Percentiles rank a stretch among this genome's conserved stretches.
These are phyloP conservation scores for Aeschynomene evenia DNA, from an alignment of 306 rosid species.

Conservation along the genomic window DNA sequence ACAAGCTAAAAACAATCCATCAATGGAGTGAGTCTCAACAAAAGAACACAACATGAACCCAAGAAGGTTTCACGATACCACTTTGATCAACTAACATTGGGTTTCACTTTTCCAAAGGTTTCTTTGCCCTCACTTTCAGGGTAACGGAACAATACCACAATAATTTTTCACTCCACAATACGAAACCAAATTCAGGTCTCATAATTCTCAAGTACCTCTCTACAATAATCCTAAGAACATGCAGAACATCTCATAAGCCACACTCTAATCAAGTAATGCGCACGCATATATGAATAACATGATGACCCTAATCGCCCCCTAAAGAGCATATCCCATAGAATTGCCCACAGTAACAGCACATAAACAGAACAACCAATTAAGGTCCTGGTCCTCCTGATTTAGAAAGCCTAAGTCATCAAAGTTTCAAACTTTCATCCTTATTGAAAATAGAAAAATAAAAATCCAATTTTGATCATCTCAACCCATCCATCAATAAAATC, in stretches of 20 bases:
- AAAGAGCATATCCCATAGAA: constrained; percentile 15
- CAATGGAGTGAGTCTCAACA: neutral
- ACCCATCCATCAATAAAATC: too few species aligned
- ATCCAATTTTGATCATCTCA: neutral
- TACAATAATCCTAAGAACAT: constrained; percentile 20
- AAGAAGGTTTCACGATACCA: neutral
- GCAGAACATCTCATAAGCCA: neutral
- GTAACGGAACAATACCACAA: neutral
- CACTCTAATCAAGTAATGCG: neutral
- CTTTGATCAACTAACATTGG: neutral
- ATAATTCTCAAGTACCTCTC: neutral
- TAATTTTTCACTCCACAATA: neutral
- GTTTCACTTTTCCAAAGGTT: constrained; percentile 5
- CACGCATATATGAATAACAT: neutral
- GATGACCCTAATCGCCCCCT: too few species aligned
- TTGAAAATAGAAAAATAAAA: too few species aligned
- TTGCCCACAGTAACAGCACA: neutral
- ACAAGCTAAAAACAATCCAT: neutral
- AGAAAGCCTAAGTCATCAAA: neutral
- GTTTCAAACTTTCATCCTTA: neutral
- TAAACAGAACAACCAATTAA: neutral
- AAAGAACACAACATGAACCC: neutral
- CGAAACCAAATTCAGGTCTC: neutral
- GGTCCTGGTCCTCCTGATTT: neutral
- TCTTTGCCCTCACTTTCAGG: neutral